Evolutionary conservation across 1,284 basidiomycete species (phyloP), one percentile per base, ranked within the genome.

Genomic region (Flammula alnicola): DNA sequence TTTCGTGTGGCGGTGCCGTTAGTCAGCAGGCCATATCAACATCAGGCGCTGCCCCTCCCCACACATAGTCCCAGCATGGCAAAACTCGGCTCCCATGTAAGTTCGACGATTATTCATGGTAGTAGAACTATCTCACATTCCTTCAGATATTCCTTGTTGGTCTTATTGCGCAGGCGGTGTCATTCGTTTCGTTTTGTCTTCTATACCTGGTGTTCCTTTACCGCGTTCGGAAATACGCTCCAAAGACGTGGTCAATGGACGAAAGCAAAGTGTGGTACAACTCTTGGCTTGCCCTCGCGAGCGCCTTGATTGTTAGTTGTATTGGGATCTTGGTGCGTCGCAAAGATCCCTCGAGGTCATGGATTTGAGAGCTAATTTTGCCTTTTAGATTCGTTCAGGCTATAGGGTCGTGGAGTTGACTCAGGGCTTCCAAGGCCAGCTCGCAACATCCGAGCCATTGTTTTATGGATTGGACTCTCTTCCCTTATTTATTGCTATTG

Each of bases 391-490:
- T 56, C 83, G 87, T 62, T 88, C 83, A 32, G 68, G 79, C 3
- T 90, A 83, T 66, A 79, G 88, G 63, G 82, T 82, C 2, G 74
- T 82, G 26, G 86, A 90, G 59, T 72, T 86, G 16, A 79, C 79
- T 6, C 71, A 88, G 67, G 88, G 87, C 25, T 87, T 77, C 65
- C 63, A 67, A 22, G 86, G 86, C 3, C 72, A 73, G 42, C 73
- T 89, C 11, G 77, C 83, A 6, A 85, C 79, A 0, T 79, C 79
- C 14, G 83, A 87, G 63, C 62, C 66, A 1, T 81, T 77, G 61
- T 89, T 90, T 69, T 87, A 88, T 58, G 78, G 68, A 1, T 71
- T 89, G 26, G 86, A 90, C 63, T 84, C 85, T 1, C 70, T 85
- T 7, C 84, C 83, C 11, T 72, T 88, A 5, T 76, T 84, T 51